Evolutionary conservation across 768 basidiomycete genomes (phyloP), one percentile per base, ranked within the genome.

Genomic region (Galerina sulciceps): DNA sequence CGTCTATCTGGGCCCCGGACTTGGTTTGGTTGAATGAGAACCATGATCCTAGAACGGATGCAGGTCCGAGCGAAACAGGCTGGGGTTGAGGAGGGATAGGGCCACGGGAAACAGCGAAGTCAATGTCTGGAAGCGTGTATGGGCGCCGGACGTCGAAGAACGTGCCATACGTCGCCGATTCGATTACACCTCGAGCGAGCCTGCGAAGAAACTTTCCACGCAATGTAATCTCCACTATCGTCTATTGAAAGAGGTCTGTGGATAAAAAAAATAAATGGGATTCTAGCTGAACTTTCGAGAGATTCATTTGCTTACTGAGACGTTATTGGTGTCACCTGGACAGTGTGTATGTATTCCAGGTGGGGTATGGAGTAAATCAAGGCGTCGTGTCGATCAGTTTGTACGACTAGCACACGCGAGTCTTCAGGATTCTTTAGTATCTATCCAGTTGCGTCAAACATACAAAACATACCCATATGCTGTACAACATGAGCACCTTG

Each of bases 281-380:
- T 14, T 31, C 46, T 23, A 18, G 44, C 18, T 41, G 43, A 26
- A 40, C n/a, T 14, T 15, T 13, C 2, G 17, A 20, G 11, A 51
- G 15, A 54, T 6, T 23, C 10, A 26, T 34, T 23, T 11, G 65
- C 76, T 63, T 60, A 81, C 82, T 72, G 59, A 13, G 71, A 65
- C 14, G 72, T 66, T 17, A 70, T 56, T 17, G 68, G 60, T 22
- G 77, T 75, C 23, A 79, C 69, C 50, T 74, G 69, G 41, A 81
- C 53, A 1, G 80, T 83, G 60, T 85, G 78, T 20, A 90, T 62
- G 43, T 76, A 72, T 67, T 90, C 86, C 37, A 91, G 76, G 64
- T 78, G 73, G 23, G 89, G 89, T 26, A 91, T 73, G 2, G 89
- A 86, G 71, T 88, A 89, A 4, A 84, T 75, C 6, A 85, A 71